Base-by-base conservation (phyloP, 331 rosid genomes). In the Malus hybrid region DNA sequence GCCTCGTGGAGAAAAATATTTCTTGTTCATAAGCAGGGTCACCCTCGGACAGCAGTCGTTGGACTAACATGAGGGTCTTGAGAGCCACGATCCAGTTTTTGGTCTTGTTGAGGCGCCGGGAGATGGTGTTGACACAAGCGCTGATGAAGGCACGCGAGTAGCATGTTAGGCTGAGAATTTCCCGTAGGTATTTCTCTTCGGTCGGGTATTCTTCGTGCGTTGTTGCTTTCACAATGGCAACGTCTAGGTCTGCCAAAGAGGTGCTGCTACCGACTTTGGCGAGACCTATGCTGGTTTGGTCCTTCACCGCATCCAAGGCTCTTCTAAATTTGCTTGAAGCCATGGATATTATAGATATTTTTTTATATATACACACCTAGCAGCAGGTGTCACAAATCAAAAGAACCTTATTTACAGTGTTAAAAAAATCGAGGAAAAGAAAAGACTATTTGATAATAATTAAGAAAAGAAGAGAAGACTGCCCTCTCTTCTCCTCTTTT, bases 21-120 rank as follows among this genome's bases (percentile, higher is more conserved):
- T 94, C 99, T 36, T 92, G 95, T 76, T 94, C 97, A 12, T 92
- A 94, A 0, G 97, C 96, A 0, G 93, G 96, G 75, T 94, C 99
- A 1, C 99, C 99, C 14, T 94, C 99, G 5, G 81, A 46, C 2
- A 94, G 42, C 26, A 94, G 78, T 26, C 99, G 81, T 55, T 94
- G 96, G 50, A 94, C 82, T 72, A 94, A 66, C 63, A 90, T 26
- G 1, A 94, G 89, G 7, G 93, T 85, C 70, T 94, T 94, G 22
- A 94, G 74, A 10, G 91, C 97, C 34, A 94, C 99, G 1, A 87
- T 86, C 99, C 99, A 94, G 53, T 82, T 90, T 63, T 52, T 83
- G 1, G 99, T 94, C 75, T 92, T 90, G 91, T 75, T 94, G 16
- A 94, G 89, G 5, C 99, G 89, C 58, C 85, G 71, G 3, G 97